Base-by-base conservation (phyloP, 306 rosid species). In the Acacia crassicarpa region DNA sequence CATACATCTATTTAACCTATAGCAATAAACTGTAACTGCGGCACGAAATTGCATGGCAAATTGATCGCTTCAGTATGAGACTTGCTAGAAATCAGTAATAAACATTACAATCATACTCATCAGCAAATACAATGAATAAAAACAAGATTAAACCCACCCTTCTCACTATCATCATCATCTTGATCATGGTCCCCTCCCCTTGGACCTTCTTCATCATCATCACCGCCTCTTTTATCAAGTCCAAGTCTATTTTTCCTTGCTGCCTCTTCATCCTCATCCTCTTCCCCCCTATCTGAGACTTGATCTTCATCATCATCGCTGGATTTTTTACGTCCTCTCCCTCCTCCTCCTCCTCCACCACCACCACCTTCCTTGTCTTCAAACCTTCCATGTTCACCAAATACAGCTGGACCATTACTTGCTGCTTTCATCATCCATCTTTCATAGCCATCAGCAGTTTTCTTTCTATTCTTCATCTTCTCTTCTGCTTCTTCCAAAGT, bases 361-460 rank as follows among this genome's bases (percentile, higher is more conserved):
- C 86, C 77, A 79, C 76, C 88, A 84, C 73, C 75, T 30, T 95
- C 95, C 85, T 93, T 95, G 62, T 95, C 99, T 23, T 90, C 96
- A 73, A 82, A 40, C 86, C 44, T 91, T 71, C 89, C 97, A 45
- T 84, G 93, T 83, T 91, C 97, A 78, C 99, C 98, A 83, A 92
- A 92, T 66, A 89, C 94, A 79, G 97, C 96, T 80, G 97, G 81
- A 40, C 98, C 99, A 69, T 93, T 89, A 51, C 82, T 90, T 84
- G 98, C 99, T 70, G 92, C 94, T 89, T 95, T 95, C 99, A 95
- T 95, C 98, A 95, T 95, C 99, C 99, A 95, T 79, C 98, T 91
- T 86, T 95, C 91, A 88, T 95, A 95, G 62, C 99, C 99, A 89
- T 95, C 99, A 56, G 98, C 98, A 68, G 98, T 95, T 85, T 93